Percentiles rank a stretch among this genome's conserved stretches.
Conservation (phyloP, 345 rosid genomes). For the Brassica cretica region DNA sequence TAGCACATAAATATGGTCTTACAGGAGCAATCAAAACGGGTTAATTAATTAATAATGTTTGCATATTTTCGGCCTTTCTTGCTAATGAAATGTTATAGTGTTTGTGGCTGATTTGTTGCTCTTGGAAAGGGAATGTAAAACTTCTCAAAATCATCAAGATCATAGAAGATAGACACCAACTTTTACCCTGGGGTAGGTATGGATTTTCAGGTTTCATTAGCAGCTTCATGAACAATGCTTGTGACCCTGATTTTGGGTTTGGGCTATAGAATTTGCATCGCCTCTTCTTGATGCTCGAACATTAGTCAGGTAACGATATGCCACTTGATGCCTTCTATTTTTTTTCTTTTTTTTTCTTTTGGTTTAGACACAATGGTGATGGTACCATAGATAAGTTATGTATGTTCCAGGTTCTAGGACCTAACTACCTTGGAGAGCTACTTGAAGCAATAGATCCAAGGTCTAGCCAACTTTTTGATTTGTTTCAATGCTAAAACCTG, state of each 20-base stretch:
- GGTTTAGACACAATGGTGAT: background rate
- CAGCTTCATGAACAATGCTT: conserved; percentile 1
- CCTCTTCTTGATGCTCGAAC: conserved; percentile 86
- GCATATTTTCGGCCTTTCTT: background rate
- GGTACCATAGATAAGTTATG: conserved; percentile 4
- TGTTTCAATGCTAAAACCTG: background rate
- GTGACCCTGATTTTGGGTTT: conserved; percentile 10
- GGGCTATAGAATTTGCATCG: conserved; percentile 67
- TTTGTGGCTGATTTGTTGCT: background rate
- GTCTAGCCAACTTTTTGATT: conserved; percentile 34
- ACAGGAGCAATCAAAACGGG: no score
- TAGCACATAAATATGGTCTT: no score
- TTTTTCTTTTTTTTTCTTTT: background rate
- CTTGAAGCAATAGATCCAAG: conserved; percentile 78
- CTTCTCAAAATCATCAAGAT: conserved; percentile 71
- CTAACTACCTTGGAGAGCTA: conserved; percentile 62
- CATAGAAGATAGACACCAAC: conserved; percentile 68
- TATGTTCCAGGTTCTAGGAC: conserved; percentile 67
- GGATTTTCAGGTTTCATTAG: conserved; percentile 8
- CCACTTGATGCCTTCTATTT: conserved; percentile 2
- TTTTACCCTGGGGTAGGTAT: conserved; percentile 79
- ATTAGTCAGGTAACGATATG: conserved; percentile 54
- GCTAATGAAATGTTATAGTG: background rate
- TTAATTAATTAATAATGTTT: no score
- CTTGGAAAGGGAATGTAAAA: conserved; percentile 70